A percentile compares a stretch with the other conserved stretches of the same genome.
phyloP scores from a whole-genome alignment of 495 filamentous ascomycete genomes.

The Penicillium ochrochloron region DNA sequence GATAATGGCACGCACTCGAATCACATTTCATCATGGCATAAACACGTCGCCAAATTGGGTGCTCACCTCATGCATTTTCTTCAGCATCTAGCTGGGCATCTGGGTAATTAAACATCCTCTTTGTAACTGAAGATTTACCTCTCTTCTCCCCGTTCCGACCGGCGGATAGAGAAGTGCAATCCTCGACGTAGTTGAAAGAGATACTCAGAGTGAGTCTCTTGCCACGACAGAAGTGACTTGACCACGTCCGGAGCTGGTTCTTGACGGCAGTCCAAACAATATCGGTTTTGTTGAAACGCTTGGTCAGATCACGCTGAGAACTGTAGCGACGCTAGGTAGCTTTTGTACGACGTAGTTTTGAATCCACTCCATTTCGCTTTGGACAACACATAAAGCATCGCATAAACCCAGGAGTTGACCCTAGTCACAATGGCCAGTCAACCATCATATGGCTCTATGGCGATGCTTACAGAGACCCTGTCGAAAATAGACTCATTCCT shows the following conservation, averaged over 20 bases:
- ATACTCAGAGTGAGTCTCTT: constrained; percentile 18
- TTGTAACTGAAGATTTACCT: constrained; percentile 25
- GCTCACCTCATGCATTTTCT: constrained; percentile 29
- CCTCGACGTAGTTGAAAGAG: constrained; percentile 21
- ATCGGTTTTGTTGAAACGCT: constrained; percentile 5
- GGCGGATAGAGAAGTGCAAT: constrained; percentile 5
- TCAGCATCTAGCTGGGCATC: constrained; percentile 12
- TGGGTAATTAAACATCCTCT: constrained; percentile 25
- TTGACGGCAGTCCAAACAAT: constrained; percentile 1
- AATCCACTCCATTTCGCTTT: no score
- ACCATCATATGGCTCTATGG: no score
- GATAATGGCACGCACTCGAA: constrained; percentile 35
- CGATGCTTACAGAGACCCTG: no score
- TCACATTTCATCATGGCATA: constrained; percentile 38
- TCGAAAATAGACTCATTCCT: no score
- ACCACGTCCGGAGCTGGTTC: constrained; percentile 19
- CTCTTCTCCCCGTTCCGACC: constrained; percentile 25
- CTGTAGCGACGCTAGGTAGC: no score
- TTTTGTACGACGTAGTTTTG: no score
- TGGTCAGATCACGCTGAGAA: constrained; percentile 24
- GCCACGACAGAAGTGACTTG: constrained; percentile 8
- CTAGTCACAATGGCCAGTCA: no score
- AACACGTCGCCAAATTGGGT: constrained; percentile 32
- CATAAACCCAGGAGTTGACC: no score
- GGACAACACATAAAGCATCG: no score